These are phyloP conservation scores for Pleurotus giganteus DNA, from an alignment of 768 basidiomycete species.

Conservation along the genomic window DNA sequence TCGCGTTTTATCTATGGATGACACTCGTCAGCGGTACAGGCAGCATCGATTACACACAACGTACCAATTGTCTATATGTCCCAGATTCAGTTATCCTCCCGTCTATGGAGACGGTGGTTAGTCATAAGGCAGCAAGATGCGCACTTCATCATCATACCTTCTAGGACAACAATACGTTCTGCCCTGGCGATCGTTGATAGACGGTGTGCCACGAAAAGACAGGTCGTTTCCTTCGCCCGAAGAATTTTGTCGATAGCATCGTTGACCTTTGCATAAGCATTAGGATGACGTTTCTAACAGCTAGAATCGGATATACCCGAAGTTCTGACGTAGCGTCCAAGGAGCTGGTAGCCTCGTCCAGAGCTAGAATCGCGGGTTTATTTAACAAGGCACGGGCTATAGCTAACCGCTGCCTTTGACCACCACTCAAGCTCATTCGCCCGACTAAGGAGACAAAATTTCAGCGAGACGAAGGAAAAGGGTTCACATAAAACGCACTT, in stretches of 20 bases:
- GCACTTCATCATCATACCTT: slow-evolving; percentile 66
- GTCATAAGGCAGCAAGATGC: neutral
- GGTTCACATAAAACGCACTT: slow-evolving; percentile 48
- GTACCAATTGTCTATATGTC: slow-evolving; percentile 73
- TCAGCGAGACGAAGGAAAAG: no score
- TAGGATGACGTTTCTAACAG: neutral
- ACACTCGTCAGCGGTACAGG: neutral
- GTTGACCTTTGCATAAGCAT: slow-evolving; percentile 54
- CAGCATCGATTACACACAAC: slow-evolving; percentile 15
- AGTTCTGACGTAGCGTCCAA: slow-evolving; percentile 88
- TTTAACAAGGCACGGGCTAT: slow-evolving; percentile 87
- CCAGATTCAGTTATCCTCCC: slow-evolving; percentile 83
- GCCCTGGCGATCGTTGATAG: slow-evolving; percentile 89
- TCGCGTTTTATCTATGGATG: slow-evolving; percentile 51
- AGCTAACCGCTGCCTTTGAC: slow-evolving; percentile 78
- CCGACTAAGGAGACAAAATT: slow-evolving; percentile 52
- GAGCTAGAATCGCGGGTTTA: slow-evolving; percentile 81
- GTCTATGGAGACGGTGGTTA: slow-evolving; percentile 34
- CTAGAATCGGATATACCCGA: slow-evolving; percentile 42
- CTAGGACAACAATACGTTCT: slow-evolving; percentile 86
- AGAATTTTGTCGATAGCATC: slow-evolving; percentile 90
- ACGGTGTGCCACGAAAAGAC: slow-evolving; percentile 86
- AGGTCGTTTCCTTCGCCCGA: slow-evolving; percentile 75
- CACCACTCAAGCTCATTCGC: slow-evolving; percentile 69
- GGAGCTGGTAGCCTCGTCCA: slow-evolving; percentile 90